phyloP scores from a whole-genome alignment of 805 yeast genomes.

The Isabelozyma pseudorhagii region DNA sequence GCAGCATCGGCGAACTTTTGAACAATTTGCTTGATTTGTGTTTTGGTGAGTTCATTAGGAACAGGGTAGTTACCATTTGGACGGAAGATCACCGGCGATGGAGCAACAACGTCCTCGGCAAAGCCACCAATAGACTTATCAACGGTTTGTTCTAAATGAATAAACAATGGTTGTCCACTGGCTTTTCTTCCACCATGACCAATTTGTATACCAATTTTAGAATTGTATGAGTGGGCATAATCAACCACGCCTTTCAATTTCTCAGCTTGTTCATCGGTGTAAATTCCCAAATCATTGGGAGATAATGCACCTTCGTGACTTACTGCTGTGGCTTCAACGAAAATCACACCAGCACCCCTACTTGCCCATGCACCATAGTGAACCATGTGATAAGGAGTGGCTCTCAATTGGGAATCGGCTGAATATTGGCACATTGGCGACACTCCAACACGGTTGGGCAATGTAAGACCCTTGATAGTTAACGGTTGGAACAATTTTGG shows the following conservation, averaged over 20 bases:
- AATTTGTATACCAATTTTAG: conserved; percentile 50
- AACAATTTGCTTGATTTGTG: conserved; percentile 41
- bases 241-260: conserved; percentile 40
- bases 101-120: conserved; percentile 43
- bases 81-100: conserved; percentile 38
- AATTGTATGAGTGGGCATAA: conserved; percentile 43
- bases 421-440: conserved; percentile 58
- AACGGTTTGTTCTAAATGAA: conserved; percentile 26
- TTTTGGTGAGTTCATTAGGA: conserved; percentile 43
- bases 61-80: conserved; percentile 18
- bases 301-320: conserved; percentile 39
- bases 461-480: conserved; percentile 32
- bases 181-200: conserved; percentile 56
- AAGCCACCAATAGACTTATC: conserved; percentile 38
- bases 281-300: conserved; percentile 48
- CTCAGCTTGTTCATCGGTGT: conserved; percentile 47
- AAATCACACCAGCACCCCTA: conserved; percentile 48
- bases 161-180: conserved; percentile 24
- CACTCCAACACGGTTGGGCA: conserved; percentile 53
- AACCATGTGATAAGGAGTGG: conserved; percentile 45
- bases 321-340: conserved; percentile 25
- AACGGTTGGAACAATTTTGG: conserved; percentile 46
- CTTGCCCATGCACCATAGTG: conserved; percentile 48
- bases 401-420: conserved; percentile 32
- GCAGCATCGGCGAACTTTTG: conserved; percentile 45